Evolutionary conservation across 139 green algal genomes (phyloP).

Genomic region (Haematococcus lacustris): DNA sequence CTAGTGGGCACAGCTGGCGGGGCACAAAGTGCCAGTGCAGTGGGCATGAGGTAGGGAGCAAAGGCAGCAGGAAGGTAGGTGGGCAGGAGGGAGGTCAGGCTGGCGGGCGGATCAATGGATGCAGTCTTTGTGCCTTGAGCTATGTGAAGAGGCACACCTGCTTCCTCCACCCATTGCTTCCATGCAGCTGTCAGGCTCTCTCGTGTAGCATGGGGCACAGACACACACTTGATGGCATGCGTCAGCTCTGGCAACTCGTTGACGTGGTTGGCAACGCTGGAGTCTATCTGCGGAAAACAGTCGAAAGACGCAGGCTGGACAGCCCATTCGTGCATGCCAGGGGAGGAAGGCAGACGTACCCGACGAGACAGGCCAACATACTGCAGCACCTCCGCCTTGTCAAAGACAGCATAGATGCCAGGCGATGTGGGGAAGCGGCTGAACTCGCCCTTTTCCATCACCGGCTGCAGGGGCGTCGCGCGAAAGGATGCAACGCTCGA

Average conservation of each 20-base stretch:
- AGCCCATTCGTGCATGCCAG: not conserved
- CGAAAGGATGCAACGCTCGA: not conserved
- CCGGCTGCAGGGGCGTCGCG: not conserved
- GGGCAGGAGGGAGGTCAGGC: too few relatives aligned
- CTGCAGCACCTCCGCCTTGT: conserved; percentile 40
- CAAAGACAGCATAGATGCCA: conserved; percentile 69
- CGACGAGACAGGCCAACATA: conserved; percentile 63
- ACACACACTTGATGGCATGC: conserved; percentile 38
- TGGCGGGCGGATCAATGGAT: too few relatives aligned
- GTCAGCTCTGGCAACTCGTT: conserved; percentile 65
- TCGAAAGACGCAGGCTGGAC: not conserved
- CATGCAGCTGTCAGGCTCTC: conserved; percentile 70
- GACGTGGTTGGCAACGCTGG: conserved; percentile 62
- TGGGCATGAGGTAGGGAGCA: too few relatives aligned
- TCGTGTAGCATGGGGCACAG: conserved; percentile 33
- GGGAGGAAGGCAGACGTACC: conserved; percentile 9
- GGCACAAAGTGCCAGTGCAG: too few relatives aligned
- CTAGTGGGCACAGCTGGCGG: too few relatives aligned
- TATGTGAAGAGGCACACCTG: too few relatives aligned
- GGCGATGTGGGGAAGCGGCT: conserved; percentile 19
- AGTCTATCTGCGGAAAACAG: conserved; percentile 39
- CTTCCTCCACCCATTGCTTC: conserved; percentile 78
- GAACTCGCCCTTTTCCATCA: not conserved
- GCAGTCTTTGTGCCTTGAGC: too few relatives aligned
- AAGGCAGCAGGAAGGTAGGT: too few relatives aligned